These are phyloP conservation scores for Mortierella antarctica DNA, from an alignment of 192 early-diverging fungal genomes.

Conservation along the genomic window DNA sequence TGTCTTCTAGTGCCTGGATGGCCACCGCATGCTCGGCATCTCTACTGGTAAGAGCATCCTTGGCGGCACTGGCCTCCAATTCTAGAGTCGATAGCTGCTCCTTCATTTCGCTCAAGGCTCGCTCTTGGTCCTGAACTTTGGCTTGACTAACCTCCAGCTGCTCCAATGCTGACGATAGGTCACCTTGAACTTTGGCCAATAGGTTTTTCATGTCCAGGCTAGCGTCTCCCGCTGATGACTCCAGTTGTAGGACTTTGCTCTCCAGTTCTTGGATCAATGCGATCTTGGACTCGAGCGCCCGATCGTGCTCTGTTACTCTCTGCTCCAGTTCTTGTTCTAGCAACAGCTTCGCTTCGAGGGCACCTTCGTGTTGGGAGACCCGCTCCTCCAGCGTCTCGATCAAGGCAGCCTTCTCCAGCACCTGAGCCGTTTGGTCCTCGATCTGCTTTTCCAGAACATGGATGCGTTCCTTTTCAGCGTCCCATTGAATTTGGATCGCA, in stretches of 20 bases:
- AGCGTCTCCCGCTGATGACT: conserved; percentile 1
- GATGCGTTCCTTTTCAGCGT: conserved; percentile 36
- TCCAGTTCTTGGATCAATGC: conserved; percentile 26
- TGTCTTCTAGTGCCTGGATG: conserved; percentile 18
- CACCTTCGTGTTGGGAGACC: conserved; percentile 12
- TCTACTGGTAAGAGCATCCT: conserved; percentile 8
- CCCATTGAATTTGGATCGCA: conserved; percentile 32
- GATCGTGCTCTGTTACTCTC: not conserved
- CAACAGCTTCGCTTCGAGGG: conserved; percentile 6
- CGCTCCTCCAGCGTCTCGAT: conserved; percentile 18
- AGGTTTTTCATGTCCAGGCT: not conserved
- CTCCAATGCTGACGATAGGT: conserved; percentile 18
- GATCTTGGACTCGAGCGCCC: conserved; percentile 9
- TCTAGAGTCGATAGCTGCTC: conserved; percentile 15
- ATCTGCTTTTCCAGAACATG: conserved; percentile 28
- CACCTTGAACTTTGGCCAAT: conserved; percentile 16
- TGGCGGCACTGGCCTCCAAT: not conserved
- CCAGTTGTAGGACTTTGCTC: conserved; percentile 10
- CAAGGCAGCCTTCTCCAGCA: conserved; percentile 23
- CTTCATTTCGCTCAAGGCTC: not conserved
- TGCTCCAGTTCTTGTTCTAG: conserved; percentile 28
- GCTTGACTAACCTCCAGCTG: conserved; percentile 22
- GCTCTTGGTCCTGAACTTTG: conserved; percentile 24
- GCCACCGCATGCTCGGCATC: conserved; percentile 15
- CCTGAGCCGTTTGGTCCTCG: conserved; percentile 14